These are phyloP conservation scores for Hypoxylon rickii DNA, from an alignment of 495 filamentous ascomycete species.

Conservation along the genomic window DNA sequence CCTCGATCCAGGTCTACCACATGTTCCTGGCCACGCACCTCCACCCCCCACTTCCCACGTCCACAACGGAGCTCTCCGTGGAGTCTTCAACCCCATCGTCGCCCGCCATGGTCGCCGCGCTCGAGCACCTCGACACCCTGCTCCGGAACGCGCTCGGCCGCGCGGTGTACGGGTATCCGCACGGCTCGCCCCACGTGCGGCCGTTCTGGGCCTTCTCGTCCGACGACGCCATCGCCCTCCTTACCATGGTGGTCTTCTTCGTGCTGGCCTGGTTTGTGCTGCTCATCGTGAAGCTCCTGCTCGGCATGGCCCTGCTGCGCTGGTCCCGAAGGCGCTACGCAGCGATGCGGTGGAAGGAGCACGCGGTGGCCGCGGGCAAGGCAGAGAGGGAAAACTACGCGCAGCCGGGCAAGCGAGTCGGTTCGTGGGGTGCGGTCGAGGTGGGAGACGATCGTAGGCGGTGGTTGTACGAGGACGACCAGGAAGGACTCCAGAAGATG, in stretches of 20 bases:
- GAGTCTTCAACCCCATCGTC: constrained; percentile 59
- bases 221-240: constrained; percentile 70
- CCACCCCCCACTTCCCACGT: constrained; percentile 72
- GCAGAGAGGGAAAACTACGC: constrained; percentile 60
- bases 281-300: constrained; percentile 77
- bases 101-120: constrained; percentile 69
- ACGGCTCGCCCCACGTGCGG: constrained; percentile 24
- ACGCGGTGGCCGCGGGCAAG: constrained; percentile 49
- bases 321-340: constrained; percentile 77
- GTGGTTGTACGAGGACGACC: constrained; percentile 87
- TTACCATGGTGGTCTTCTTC: constrained; percentile 79
- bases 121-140: constrained; percentile 75
- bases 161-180: constrained; percentile 62
- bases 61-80: constrained; percentile 64
- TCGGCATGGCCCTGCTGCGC: constrained; percentile 79
- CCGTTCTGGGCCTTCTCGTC: constrained; percentile 50
- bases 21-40: constrained; percentile 93
- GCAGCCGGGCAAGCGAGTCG: constrained; percentile 72
- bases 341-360: constrained; percentile 75
- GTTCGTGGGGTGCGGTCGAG: constrained; percentile 83
- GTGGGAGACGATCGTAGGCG: constrained; percentile 84
- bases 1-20: constrained; percentile 94
- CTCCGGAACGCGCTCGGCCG: constrained; percentile 73
- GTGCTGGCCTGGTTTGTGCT: constrained; percentile 77
- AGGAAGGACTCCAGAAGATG: constrained; percentile 66